phyloP scores from a whole-genome alignment of 805 yeast species.

The Saccharomycopsis fodiens region DNA sequence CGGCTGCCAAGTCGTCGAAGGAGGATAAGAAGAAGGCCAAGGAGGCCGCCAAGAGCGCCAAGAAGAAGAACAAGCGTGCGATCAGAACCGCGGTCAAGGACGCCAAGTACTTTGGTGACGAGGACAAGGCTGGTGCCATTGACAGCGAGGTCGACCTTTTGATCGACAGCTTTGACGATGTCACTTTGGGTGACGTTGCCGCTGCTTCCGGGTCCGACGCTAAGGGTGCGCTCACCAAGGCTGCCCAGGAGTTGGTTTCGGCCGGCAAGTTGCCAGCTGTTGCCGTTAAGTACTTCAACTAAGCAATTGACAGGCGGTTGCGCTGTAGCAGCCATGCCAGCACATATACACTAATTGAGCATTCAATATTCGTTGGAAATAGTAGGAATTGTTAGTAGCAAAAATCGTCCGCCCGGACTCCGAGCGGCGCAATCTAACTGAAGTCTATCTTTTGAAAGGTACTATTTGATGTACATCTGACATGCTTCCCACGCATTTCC shows the following conservation, averaged over 20 bases:
- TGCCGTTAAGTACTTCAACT: conserved; percentile 44
- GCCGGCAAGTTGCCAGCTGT: conserved; percentile 48
- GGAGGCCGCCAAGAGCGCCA: conserved; percentile 81
- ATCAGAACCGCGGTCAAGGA: conserved; percentile 81
- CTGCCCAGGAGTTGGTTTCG: conserved; percentile 44
- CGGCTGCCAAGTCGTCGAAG: conserved; percentile 55
- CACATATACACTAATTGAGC: no score
- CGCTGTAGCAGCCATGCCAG: no score
- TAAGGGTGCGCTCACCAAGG: conserved; percentile 52
- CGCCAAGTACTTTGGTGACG: conserved; percentile 76
- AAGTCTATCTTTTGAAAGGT: no score
- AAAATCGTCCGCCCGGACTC: no score
- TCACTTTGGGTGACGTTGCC: conserved; percentile 69
- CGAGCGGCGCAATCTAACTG: no score
- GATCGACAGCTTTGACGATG: conserved; percentile 74
- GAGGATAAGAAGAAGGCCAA: conserved; percentile 90
- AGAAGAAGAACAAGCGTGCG: conserved; percentile 93
- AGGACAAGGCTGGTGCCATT: conserved; percentile 53
- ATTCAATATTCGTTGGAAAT: no score
- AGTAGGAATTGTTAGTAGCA: no score
- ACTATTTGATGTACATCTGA: no score
- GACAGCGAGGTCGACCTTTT: conserved; percentile 76
- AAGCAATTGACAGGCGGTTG: not conserved
- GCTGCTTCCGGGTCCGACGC: conserved; percentile 54
- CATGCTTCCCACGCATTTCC: no score